Percentiles rank a stretch among this genome's conserved stretches.
These are phyloP conservation scores for Neurospora sp. DNA, from an alignment of 495 filamentous ascomycete genomes.

Conservation along the genomic window DNA sequence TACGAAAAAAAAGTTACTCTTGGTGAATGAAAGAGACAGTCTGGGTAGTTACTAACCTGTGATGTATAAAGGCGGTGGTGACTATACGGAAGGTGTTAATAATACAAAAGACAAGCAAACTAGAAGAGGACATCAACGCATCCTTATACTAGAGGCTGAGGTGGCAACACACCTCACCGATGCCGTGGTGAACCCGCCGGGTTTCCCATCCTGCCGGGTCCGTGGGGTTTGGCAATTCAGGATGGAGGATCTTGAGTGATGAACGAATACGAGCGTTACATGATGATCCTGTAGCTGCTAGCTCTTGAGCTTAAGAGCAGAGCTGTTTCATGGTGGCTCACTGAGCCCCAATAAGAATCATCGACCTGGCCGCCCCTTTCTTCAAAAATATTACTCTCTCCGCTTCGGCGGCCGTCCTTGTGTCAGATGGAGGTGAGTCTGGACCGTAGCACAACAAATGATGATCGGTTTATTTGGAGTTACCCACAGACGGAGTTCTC, in stretches of 20 bases:
- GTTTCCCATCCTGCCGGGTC: background rate
- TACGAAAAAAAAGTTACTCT: background rate
- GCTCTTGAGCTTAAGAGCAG: background rate
- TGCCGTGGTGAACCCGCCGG: background rate
- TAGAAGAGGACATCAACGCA: background rate
- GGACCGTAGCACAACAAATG: background rate
- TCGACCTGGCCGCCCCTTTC: background rate
- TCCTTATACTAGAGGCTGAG: background rate
- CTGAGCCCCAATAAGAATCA: background rate
- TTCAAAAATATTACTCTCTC: background rate
- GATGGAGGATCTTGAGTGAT: background rate
- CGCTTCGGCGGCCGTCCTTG: background rate
- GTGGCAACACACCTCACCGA: background rate
- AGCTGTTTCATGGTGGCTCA: background rate
- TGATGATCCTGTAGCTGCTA: background rate
- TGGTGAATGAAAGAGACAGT: background rate
- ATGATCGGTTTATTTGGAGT: background rate
- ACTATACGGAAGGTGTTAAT: background rate
- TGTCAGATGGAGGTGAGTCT: background rate
- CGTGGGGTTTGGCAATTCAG: background rate
- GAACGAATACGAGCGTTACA: background rate
- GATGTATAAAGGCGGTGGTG: background rate
- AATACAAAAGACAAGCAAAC: background rate
- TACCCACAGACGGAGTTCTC: background rate
- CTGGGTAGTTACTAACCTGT: background rate